Evolutionary conservation across 2,329 filamentous ascomycete species (phyloP), one percentile per base, ranked within the genome.

Genomic region (Paraphaeosphaeria sporulosa): DNA sequence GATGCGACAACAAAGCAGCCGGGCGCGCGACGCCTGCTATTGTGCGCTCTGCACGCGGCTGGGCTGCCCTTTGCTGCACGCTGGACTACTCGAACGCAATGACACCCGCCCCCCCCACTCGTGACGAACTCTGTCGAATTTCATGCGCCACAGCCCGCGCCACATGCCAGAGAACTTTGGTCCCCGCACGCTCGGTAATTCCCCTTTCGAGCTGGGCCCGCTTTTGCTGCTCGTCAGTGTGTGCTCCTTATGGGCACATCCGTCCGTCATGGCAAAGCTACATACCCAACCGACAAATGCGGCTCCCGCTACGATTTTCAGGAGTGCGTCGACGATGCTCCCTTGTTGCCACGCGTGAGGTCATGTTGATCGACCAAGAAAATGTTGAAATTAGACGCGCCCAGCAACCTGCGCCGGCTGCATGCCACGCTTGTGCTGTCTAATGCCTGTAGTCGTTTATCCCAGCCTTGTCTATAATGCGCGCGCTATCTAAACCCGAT

Each of bases 391-490:
- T 34, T 34, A 49, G 1, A 10, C 19, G n/a, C 13, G 25, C 47
- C 25, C 19, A 15, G 19, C n/a, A 36, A 36, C 27, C 12, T 36
- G 47, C 47, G 36, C 3, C 10, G 10, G 27, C 47, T 47, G 36
- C 38, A 55, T 55, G 38, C 25, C 10, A 32, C 25, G 25, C 46
- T 42, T 36, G 48, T 59, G 46, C 57, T 50, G 38, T 30, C 57
- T 43, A 34, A 48, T 40, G 17, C 25, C 36, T 56, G 55, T 43
- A 52, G 36, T 55, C 25, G 32, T 43, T 53, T 49, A 38, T 32
- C 17, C 25, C n/a, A 36, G 42, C 58, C 59, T 44, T 58, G 62
- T 66, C 62, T 65, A 65, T 62, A 68, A 30, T 42, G 4, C 30
- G 19, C 32, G 27, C 19, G 44, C 21, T 48, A 57, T 55, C 10